Base-by-base conservation (phyloP, 768 basidiomycete genomes). In the Hygrocybe punicea region DNA sequence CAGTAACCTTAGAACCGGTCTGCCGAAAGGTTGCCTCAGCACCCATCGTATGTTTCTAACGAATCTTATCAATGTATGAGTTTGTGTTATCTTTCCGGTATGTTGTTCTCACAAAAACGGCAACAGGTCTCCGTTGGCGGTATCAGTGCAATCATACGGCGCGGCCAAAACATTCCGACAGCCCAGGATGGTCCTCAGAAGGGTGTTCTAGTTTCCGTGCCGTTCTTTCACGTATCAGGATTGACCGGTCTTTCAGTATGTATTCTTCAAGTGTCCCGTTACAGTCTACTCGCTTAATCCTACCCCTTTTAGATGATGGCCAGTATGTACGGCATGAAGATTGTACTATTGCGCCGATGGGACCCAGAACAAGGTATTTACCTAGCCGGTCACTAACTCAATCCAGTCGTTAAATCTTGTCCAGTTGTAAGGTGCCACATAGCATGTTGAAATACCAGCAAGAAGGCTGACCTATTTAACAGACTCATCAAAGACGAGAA, bases 211-310 rank as follows among this genome's bases (percentile, higher is more conserved):
- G 70, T 86, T 40, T 71, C 81, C 17, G 83, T 85, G 3, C 86
- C 86, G 3, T 69, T 89, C 9, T 87, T 89, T 68, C 86, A 87
- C 69, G 85, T 85, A 84, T 83, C 6, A 84, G 82, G 3, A 76
- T 80, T 4, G 81, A 78, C 64, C 77, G 77, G 62, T 73, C 78
- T 58, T 75, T 78, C 67, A 55, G 76, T 72, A 39, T 23, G 29
- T 29, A 8, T 53, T 4, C 11, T 34, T 11, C 3, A n/a, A 14
- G 16, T 5, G 6, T 19, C 33, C 11, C 8, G 8, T 29, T 29
- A 4, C 8, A 8, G 4, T 29, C 8, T 4, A 29, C 29, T 8
- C 29, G 8, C 8, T 4, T 8, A 29, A 29, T 8, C 8, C 29
- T 4, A 29, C 29, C 29, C 4, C 8, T 11, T 4, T 42, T n/a